Evolutionary conservation across 2,329 filamentous ascomycete genomes (phyloP).

Genomic region (Trichoderma endophyticum): DNA sequence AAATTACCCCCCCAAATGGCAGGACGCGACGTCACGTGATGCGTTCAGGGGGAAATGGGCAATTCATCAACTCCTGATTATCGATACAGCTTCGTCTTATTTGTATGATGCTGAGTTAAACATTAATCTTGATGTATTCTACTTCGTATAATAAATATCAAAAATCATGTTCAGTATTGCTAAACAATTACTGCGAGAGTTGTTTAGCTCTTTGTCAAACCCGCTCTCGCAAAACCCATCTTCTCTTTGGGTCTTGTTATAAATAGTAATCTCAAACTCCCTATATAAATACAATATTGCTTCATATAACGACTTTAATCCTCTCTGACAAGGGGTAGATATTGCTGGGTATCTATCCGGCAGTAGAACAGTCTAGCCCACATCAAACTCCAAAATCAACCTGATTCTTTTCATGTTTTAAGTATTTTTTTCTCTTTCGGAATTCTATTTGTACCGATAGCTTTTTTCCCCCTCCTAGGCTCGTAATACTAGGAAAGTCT

Average conservation of each 20-base stretch:
- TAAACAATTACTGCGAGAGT: background rate
- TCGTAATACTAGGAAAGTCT: constrained; percentile 18
- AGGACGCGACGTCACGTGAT: background rate
- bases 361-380: background rate
- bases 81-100: background rate
- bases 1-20: background rate
- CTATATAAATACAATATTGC: background rate
- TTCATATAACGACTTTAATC: background rate
- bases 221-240: background rate
- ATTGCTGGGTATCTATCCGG: background rate
- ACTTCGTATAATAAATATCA: background rate
- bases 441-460: constrained; percentile 19
- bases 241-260: background rate
- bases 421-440: constrained; percentile 12
- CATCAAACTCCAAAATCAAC: background rate
- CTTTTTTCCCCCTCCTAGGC: constrained; percentile 12
- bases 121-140: background rate
- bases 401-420: background rate
- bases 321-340: background rate
- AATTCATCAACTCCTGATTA: background rate
- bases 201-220: background rate
- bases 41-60: constrained; percentile 7
- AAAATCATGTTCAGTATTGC: background rate
- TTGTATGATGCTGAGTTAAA: background rate
- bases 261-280: background rate